These are phyloP conservation scores for Cercospora zeae-maydis DNA, from an alignment of 2,329 filamentous ascomycete genomes.

Conservation along the genomic window DNA sequence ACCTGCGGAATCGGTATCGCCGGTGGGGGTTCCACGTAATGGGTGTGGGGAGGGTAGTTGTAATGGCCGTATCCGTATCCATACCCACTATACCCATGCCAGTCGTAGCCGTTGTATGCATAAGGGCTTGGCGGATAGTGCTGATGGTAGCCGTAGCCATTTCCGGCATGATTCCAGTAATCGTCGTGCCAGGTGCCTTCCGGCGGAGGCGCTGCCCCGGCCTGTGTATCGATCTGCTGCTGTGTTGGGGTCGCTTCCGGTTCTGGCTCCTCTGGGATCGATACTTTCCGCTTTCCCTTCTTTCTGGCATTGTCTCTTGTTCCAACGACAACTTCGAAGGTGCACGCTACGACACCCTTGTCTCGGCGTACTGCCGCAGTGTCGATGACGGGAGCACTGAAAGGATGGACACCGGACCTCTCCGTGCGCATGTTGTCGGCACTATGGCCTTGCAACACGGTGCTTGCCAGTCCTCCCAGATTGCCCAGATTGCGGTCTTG, in stretches of 20 bases:
- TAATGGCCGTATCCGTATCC: constrained; percentile 8
- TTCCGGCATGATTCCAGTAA: constrained; percentile 12
- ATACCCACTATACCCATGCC: constrained; percentile 17
- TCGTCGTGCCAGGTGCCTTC: constrained; percentile 3
- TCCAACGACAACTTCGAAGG: constrained; percentile 83
- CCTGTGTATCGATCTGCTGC: constrained; percentile 11
- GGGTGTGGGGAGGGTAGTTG: constrained; percentile 11
- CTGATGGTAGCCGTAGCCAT: constrained; percentile 29
- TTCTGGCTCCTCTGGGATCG: constrained; percentile 18
- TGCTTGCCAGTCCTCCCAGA: constrained; percentile 28
- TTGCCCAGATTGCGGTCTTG: constrained; percentile 54
- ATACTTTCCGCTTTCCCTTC: constrained; percentile 47
- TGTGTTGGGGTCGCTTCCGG: background rate
- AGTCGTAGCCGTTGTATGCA: constrained; percentile 16
- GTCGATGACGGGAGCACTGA: constrained; percentile 67
- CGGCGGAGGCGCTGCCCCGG: constrained; percentile 5
- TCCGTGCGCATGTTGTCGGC: constrained; percentile 12
- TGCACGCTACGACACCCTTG: constrained; percentile 84
- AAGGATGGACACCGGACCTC: constrained; percentile 18
- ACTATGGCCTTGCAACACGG: constrained; percentile 15
- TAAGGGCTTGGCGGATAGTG: constrained; percentile 15
- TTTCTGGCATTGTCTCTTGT: constrained; percentile 66
- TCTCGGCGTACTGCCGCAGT: constrained; percentile 82
- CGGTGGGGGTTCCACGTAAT: constrained; percentile 19
- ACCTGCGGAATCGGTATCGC: constrained; percentile 52